Evolutionary conservation across 441 rosid species (phyloP).

Genomic region (Melianthus villosus): DNA sequence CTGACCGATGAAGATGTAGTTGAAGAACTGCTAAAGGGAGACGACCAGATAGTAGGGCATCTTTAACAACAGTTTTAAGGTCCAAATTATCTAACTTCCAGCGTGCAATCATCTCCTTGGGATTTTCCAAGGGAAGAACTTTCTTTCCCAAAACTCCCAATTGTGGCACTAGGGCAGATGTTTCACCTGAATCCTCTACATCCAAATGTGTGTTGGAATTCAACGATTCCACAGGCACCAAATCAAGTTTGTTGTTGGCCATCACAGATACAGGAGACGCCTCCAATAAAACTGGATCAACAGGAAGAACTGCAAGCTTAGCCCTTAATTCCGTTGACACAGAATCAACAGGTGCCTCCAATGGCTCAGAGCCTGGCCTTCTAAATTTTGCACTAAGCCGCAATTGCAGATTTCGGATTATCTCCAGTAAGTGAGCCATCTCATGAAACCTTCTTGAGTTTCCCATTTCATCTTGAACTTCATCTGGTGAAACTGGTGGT

Average conservation of each 20-base stretch:
- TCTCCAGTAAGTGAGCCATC: slow-evolving; percentile 79
- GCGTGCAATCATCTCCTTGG: slow-evolving; percentile 94
- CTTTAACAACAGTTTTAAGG: slow-evolving; percentile 77
- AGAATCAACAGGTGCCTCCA: too few relatives aligned
- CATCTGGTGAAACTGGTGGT: slow-evolving; percentile 30
- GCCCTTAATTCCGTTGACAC: too few relatives aligned
- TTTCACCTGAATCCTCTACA: slow-evolving; percentile 29
- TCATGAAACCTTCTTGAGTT: slow-evolving; percentile 46
- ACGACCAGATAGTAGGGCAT: slow-evolving; percentile 86
- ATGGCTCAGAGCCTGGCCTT: slow-evolving; percentile 62
- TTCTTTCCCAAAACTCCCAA: slow-evolving; percentile 26
- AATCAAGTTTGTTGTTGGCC: slow-evolving; percentile 27
- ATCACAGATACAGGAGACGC: slow-evolving; percentile 14
- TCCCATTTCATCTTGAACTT: slow-evolving; percentile 22
- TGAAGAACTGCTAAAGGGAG: slow-evolving; percentile 98
- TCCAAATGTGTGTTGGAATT: slow-evolving; percentile 23
- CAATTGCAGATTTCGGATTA: slow-evolving; percentile 61
- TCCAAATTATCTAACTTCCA: slow-evolving; percentile 83
- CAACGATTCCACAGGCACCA: slow-evolving; percentile 34
- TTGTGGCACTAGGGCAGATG: slow-evolving; percentile 42
- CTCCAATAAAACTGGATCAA: slow-evolving; percentile 26
- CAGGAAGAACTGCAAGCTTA: slow-evolving; percentile 35
- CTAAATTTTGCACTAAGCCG: slow-evolving; percentile 50
- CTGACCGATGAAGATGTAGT: slow-evolving; percentile 79
- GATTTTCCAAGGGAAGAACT: slow-evolving; percentile 70